These are phyloP conservation scores for Mycosphaerella sp. DNA, from an alignment of 2,329 filamentous ascomycete species.

Conservation along the genomic window DNA sequence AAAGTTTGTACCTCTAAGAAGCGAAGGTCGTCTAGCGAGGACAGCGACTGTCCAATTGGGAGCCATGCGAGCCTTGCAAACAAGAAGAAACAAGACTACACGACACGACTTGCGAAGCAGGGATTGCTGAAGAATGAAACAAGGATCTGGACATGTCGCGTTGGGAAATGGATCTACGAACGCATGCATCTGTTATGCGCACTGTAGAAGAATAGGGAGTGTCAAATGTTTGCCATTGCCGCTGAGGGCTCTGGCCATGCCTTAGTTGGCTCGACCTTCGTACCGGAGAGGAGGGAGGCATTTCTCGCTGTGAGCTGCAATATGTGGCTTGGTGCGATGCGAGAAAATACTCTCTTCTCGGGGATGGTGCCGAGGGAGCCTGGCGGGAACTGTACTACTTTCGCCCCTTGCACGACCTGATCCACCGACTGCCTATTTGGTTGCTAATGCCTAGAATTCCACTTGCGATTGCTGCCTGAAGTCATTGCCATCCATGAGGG, in stretches of 20 bases:
- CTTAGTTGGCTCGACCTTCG: conserved; percentile 3
- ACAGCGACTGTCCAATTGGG: too few relatives aligned
- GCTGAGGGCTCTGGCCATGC: conserved; percentile 9
- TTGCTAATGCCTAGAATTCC: too few relatives aligned
- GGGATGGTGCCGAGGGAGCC: too few relatives aligned
- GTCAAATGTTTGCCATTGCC: conserved; percentile 7
- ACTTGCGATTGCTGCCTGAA: too few relatives aligned
- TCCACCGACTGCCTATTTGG: too few relatives aligned
- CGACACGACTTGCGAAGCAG: neutral
- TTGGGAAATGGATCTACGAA: neutral
- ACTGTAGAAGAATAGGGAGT: neutral
- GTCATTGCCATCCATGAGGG: too few relatives aligned
- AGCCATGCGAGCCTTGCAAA: too few relatives aligned
- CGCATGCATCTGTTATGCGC: neutral
- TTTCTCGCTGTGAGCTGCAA: neutral
- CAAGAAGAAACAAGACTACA: too few relatives aligned
- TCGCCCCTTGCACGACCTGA: too few relatives aligned
- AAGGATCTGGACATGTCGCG: neutral
- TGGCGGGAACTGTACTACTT: too few relatives aligned
- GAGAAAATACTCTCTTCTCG: neutral
- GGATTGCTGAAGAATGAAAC: neutral
- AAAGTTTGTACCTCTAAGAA: conserved; percentile 76
- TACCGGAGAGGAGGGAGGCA: conserved; percentile 3
- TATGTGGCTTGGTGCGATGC: conserved; percentile 8
- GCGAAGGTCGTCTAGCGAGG: neutral